Evolutionary conservation across 441 rosid genomes (phyloP).

Genomic region (Codiaeum variegatum): DNA sequence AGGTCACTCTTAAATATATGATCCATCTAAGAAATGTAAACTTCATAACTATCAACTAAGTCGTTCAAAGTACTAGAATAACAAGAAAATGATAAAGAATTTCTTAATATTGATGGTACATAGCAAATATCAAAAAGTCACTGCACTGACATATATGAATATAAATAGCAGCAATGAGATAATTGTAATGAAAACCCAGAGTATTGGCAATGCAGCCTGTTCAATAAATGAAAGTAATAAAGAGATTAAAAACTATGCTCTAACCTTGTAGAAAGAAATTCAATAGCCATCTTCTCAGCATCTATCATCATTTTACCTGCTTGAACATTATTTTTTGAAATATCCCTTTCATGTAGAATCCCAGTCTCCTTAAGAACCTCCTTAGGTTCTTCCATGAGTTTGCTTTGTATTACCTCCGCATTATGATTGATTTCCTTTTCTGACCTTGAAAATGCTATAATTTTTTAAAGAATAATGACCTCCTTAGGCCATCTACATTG

Average conservation of each 20-base stretch:
- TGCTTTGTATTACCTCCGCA: conserved; percentile 18
- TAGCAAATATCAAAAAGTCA: neutral
- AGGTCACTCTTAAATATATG: neutral
- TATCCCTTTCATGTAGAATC: conserved; percentile 26
- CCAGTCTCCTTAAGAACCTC: conserved; percentile 33
- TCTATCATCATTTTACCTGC: conserved; percentile 39
- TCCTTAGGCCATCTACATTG: neutral
- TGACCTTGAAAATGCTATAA: conserved; percentile 25
- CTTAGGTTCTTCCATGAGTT: conserved; percentile 30
- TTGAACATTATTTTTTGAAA: conserved; percentile 17
- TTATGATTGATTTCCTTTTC: conserved; percentile 30
- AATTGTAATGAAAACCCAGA: neutral
- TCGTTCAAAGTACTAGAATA: neutral
- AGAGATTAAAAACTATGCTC: conserved; percentile 11
- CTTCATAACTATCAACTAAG: neutral
- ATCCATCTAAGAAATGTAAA: neutral
- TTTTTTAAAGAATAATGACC: neutral
- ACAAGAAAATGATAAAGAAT: neutral
- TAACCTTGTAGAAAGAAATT: conserved; percentile 64
- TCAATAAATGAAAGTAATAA: neutral
- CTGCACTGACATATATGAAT: neutral
- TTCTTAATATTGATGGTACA: neutral
- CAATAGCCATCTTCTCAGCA: conserved; percentile 55
- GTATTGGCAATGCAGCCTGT: neutral
- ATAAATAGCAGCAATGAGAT: neutral